phyloP scores from a whole-genome alignment of 176 grass and related monocot species.

The Paspalum vaginatum region DNA sequence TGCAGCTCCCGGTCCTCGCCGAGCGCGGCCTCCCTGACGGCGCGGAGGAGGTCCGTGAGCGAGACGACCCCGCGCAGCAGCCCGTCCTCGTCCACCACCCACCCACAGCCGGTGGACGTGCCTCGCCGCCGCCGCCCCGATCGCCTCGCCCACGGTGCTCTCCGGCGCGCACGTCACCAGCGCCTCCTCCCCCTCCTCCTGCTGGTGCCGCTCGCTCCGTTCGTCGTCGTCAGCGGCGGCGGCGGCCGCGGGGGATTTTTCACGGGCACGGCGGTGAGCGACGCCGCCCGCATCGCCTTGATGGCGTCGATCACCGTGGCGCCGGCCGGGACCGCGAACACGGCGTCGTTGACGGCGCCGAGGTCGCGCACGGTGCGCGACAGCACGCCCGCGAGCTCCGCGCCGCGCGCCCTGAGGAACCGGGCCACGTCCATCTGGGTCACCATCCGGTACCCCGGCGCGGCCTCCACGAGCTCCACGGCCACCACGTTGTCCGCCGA shows the following conservation, averaged over 20 bases:
- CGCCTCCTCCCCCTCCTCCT: neutral
- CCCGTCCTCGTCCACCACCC: constrained; percentile 51
- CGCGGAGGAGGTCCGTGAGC: constrained; percentile 65
- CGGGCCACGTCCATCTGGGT: constrained; percentile 90
- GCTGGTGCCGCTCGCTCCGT: neutral
- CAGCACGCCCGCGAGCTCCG: constrained; percentile 55
- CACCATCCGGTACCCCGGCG: constrained; percentile 80
- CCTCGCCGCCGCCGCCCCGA: constrained; percentile 50
- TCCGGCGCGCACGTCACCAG: constrained; percentile 61
- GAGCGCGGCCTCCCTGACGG: constrained; percentile 56
- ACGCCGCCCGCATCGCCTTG: constrained; percentile 64
- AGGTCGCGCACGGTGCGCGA: constrained; percentile 54
- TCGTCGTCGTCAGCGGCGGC: neutral
- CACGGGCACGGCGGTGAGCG: constrained; percentile 83
- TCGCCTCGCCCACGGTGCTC: constrained; percentile 57
- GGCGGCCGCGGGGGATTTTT: neutral
- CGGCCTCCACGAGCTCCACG: constrained; percentile 69
- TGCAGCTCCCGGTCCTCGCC: constrained; percentile 55
- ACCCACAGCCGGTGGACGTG: constrained; percentile 89
- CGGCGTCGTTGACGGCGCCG: constrained; percentile 61
- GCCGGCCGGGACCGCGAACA: constrained; percentile 53
- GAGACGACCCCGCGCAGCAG: constrained; percentile 60
- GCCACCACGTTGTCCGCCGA: constrained; percentile 47
- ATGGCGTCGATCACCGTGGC: constrained; percentile 67
- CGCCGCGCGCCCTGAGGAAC: constrained; percentile 53